Conservation (phyloP, 2,329 filamentous ascomycete species). For the Exophiala calicioides region DNA sequence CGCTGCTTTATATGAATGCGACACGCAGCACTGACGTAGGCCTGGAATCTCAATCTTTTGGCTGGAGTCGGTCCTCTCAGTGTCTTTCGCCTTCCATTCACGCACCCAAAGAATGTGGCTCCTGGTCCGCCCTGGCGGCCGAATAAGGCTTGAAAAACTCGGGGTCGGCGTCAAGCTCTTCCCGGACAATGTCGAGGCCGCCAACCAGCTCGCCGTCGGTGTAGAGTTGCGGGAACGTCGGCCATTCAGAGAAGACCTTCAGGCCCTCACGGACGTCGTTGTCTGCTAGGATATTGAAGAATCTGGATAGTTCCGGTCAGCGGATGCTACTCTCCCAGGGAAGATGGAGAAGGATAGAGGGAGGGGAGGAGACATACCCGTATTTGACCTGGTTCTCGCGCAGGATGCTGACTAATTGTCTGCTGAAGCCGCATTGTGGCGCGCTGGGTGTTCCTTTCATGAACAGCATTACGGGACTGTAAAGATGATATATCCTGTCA, state of each 20-base stretch:
- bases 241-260: slow-evolving; percentile 98
- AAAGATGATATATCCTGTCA: slow-evolving; percentile 4
- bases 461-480: slow-evolving; percentile 81
- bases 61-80: no score
- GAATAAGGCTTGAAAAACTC: slow-evolving; percentile 78
- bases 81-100: background rate
- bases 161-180: slow-evolving; percentile 80
- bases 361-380: slow-evolving; percentile 40
- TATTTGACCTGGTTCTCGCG: slow-evolving; percentile 91
- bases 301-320: slow-evolving; percentile 48
- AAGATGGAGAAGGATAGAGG: background rate
- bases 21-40: no score
- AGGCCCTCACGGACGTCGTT: slow-evolving; percentile 95
- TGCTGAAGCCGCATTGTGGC: slow-evolving; percentile 89
- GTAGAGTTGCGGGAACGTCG: slow-evolving; percentile 95
- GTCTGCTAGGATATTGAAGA: slow-evolving; percentile 98
- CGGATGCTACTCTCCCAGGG: background rate
- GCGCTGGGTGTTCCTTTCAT: slow-evolving; percentile 93
- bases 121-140: slow-evolving; percentile 40
- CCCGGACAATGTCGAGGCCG: slow-evolving; percentile 94
- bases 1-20: no score
- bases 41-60: no score
- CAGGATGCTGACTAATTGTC: slow-evolving; percentile 82
- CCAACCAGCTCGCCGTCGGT: slow-evolving; percentile 87
- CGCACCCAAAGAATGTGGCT: slow-evolving; percentile 8